Evolutionary conservation across 163 green algal genomes (phyloP), one percentile per base, ranked within the genome.

Genomic region (Volvox carteri): DNA sequence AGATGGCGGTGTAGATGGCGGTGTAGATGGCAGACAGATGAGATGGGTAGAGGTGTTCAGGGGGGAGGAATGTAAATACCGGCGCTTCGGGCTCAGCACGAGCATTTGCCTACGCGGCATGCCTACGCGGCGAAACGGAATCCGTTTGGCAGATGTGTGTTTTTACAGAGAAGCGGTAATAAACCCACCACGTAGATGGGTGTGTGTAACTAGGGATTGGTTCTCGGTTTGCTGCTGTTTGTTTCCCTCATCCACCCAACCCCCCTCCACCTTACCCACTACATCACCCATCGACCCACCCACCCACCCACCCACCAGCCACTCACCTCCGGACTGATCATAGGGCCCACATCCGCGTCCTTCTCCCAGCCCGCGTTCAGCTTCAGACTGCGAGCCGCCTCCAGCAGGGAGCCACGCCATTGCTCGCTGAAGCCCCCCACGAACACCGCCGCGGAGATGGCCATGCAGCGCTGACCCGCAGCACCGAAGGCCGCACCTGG

Each of bases 391-490:
- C 90, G 92, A 0, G 95, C 97, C 62, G 95, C 95, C 41, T 96
- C 93, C 30, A 96, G 78, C 46, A 95, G 83, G 1, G 91, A 92
- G 70, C 91, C 52, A 56, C 90, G 84, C 78, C 92, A 97, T 41
- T 73, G 86, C n/a, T 93, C 93, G 1, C 30, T 56, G 62, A 97
- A 92, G 9, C 95, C 96, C 18, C 96, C 97, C 67, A 99, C 97
- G 95, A 98, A 98, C 37, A 99, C 96, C 0, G 94, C 97, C 1
- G 95, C 98, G 23, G 92, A 97, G 58, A 99, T 96, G 54, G 98
- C 98, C 98, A 99, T 99, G 93, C 98, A 99, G 44, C 98, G 93
- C 95, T 99, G 97, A 21, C 98, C 98, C n/a, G 98, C 98, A 1
- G 98, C 97, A 21, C 98, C 98, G 93, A 99, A 99, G 4, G 95